Evolutionary conservation across 176 grass and related monocot genomes (phyloP).

Genomic region (Oryza brachyantha): DNA sequence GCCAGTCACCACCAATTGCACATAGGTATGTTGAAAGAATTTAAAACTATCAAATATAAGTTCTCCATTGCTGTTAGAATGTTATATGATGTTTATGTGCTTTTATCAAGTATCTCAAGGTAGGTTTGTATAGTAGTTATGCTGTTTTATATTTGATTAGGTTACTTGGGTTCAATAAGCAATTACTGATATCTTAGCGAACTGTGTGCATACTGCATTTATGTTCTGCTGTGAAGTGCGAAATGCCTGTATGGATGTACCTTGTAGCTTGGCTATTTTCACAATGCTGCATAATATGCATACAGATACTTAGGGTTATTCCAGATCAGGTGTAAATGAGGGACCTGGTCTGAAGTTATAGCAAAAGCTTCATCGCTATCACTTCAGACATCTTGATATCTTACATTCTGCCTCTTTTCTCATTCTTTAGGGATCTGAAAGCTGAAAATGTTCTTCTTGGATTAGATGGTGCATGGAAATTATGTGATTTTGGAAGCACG

Average conservation of each 20-base stretch:
- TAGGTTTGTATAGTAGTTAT: neutral
- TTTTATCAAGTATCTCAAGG: slow-evolving; percentile 20
- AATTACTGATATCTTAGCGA: neutral
- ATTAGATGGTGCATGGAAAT: slow-evolving; percentile 80
- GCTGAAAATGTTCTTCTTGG: slow-evolving; percentile 93
- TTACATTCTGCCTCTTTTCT: slow-evolving; percentile 22
- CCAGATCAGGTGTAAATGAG: neutral
- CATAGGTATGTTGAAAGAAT: slow-evolving; percentile 52
- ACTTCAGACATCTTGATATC: neutral
- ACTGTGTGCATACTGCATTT: neutral
- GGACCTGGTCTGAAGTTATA: neutral
- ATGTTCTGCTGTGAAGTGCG: neutral
- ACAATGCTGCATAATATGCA: neutral
- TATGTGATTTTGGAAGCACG: slow-evolving; percentile 87
- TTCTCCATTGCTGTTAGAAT: neutral
- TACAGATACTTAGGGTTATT: neutral
- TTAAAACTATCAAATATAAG: neutral
- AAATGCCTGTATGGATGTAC: slow-evolving; percentile 28
- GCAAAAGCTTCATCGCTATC: neutral
- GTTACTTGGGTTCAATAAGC: slow-evolving; percentile 1
- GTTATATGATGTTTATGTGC: neutral
- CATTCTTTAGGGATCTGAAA: slow-evolving; percentile 61
- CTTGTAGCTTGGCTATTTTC: slow-evolving; percentile 10
- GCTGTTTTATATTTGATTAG: slow-evolving; percentile 18
- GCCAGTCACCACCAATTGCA: slow-evolving; percentile 72